Evolutionary conservation across 2,329 filamentous ascomycete species (phyloP), one percentile per base, ranked within the genome.

Genomic region (Aspergillus sp.): DNA sequence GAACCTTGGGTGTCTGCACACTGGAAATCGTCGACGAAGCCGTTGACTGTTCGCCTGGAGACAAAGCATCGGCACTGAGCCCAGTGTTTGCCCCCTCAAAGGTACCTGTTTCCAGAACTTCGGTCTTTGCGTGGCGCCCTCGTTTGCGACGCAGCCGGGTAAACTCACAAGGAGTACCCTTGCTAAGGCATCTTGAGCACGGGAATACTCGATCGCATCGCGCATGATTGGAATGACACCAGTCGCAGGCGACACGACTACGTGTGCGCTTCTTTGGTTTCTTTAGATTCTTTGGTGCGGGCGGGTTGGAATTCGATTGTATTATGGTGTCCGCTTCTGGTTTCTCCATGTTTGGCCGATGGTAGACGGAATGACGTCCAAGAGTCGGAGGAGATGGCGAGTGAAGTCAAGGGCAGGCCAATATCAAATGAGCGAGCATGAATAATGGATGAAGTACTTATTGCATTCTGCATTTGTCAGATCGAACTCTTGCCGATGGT

Each of bases 121-220:
- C 26, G 17, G 13, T 42, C 47, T 55, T 55, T 8, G 72, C 69
- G 30, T 91, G 91, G 71, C 96, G 96, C 57, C 93, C 93, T 73
- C 93, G 84, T 82, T 97, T 97, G 79, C 96, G 96, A 63, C 91
- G 86, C 75, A 96, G 91, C 47, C 93, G 88, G 55, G 92, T 88
- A 74, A 96, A 96, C 76, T 96, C 91, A 78, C 93, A 97, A 34
- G 56, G 63, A 7, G 66, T 69, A 13, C 66, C 81, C 83, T 77
- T 85, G 89, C 90, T 89, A 70, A 93, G 87, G 73, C 93, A 97
- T 74, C 96, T 91, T 48, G 91, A 91, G 73, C 93, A 97, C 51
- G 93, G 93, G 62, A 90, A 85, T 69, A 93, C 90, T 52, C 92
- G 93, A 74, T 97, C 91, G 73, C 93, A 97, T 77, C 96, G 96